Percentiles rank a stretch among this genome's conserved stretches.
Evolutionary conservation across 1,284 basidiomycete species (phyloP).

Genomic region (Ustilago loliicola): DNA sequence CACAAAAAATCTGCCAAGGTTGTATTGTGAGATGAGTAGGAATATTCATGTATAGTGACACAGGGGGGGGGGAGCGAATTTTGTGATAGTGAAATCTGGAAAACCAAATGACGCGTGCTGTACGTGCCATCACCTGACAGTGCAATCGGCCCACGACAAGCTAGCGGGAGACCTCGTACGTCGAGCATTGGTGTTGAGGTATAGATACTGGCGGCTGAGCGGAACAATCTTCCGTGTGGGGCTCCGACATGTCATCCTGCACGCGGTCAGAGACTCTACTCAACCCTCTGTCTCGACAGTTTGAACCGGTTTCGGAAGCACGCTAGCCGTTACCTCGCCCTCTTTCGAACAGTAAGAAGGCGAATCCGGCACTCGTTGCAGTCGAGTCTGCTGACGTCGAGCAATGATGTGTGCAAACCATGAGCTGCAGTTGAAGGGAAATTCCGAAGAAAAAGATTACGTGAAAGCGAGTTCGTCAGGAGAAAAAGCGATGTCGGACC

Average conservation of each 20-base stretch:
- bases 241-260: background rate
- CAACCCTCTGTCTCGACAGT: background rate
- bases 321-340: background rate
- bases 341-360: too few species aligned
- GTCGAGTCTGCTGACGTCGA: background rate
- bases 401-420: background rate
- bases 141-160: background rate
- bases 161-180: too few species aligned
- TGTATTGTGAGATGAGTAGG: too few species aligned
- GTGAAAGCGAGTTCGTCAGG: conserved; percentile 21
- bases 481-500: background rate
- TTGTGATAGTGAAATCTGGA: too few species aligned
- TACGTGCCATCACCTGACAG: background rate
- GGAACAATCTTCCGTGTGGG: background rate
- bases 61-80: too few species aligned
- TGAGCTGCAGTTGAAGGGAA: background rate
- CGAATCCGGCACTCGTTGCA: too few species aligned
- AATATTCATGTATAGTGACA: too few species aligned
- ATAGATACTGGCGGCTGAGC: background rate
- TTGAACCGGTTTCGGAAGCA: background rate
- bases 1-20: too few species aligned
- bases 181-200: background rate
- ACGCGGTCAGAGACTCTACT: background rate
- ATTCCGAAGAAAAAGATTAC: conserved; percentile 11
- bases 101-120: too few species aligned